A percentile compares a stretch with the other conserved stretches of the same genome.
Conservation (phyloP, 768 basidiomycete genomes). For the Clitopilus passeckerianus region DNA sequence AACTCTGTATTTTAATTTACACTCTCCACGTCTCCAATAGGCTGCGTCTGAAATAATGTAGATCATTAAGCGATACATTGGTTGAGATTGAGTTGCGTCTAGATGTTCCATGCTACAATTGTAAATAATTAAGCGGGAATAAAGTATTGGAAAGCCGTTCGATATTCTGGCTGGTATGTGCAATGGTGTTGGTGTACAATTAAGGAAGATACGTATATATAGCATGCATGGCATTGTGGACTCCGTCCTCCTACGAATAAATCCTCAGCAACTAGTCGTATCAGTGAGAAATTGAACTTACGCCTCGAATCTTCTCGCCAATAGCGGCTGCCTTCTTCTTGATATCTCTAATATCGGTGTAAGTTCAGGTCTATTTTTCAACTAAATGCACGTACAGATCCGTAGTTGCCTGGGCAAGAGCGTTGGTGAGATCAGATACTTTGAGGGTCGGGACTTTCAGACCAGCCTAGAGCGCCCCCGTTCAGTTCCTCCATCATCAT, state of each 20-base stretch:
- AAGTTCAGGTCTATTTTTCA: too few relatives aligned
- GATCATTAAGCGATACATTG: too few relatives aligned
- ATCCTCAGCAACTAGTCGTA: neutral
- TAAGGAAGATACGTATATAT: slow-evolving; percentile 50
- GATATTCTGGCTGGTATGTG: neutral
- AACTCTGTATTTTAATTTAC: neutral
- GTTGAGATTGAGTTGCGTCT: too few relatives aligned
- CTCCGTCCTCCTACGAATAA: slow-evolving; percentile 47
- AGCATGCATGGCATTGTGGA: slow-evolving; percentile 48
- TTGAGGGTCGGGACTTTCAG: slow-evolving; percentile 43
- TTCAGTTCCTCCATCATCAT: neutral
- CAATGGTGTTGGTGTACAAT: neutral
- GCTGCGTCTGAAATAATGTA: too few relatives aligned
- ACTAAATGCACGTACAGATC: slow-evolving; percentile 34
- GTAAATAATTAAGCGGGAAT: too few relatives aligned
- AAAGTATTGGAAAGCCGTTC: too few relatives aligned
- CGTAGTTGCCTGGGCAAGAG: slow-evolving; percentile 50
- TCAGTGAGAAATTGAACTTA: slow-evolving; percentile 10
- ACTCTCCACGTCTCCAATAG: neutral
- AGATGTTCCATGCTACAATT: too few relatives aligned
- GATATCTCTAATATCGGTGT: slow-evolving; percentile 39
- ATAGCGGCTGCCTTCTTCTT: slow-evolving; percentile 51
- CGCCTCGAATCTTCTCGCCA: slow-evolving; percentile 28
- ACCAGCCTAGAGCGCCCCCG: slow-evolving; percentile 32
- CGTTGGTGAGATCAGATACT: slow-evolving; percentile 44